Conservation (phyloP, 805 yeast genomes). For the Yarrowia bubula region DNA sequence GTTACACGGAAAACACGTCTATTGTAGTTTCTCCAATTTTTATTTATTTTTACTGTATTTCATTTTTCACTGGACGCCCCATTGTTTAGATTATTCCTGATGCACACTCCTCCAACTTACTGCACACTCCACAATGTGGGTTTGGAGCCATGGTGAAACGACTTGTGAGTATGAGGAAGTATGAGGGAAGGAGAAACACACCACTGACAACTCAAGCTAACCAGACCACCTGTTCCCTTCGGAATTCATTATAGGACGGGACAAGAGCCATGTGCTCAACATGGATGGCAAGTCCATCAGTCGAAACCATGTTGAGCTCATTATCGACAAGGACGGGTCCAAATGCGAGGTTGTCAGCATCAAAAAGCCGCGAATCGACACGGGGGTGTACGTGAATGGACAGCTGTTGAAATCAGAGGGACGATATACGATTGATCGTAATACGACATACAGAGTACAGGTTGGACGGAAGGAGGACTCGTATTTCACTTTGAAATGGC, state of each 20-base stretch:
- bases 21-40: too few species aligned
- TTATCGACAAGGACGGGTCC: constrained; percentile 13
- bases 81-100: neutral
- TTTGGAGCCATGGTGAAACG: constrained; percentile 1
- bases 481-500: constrained; percentile 33
- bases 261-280: constrained; percentile 5
- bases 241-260: constrained; percentile 8
- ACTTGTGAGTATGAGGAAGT: constrained; percentile 18
- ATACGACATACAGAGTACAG: constrained; percentile 32
- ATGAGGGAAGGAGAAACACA: neutral
- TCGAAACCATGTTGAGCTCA: constrained; percentile 9
- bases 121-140: constrained; percentile 22
- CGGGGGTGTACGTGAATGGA: constrained; percentile 6
- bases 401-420: neutral
- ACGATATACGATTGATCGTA: neutral
- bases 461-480: constrained; percentile 29
- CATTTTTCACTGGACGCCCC: neutral
- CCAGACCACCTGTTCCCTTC: constrained; percentile 18
- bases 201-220: neutral
- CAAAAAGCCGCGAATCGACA: constrained; percentile 18
- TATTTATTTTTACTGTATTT: too few species aligned
- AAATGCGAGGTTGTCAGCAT: constrained; percentile 23
- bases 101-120: neutral
- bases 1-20: too few species aligned
- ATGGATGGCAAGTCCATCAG: constrained; percentile 24